Evolutionary conservation across 1,284 basidiomycete species (phyloP), one percentile per base, ranked within the genome.

Genomic region (Trichosporon coremiiforme): DNA sequence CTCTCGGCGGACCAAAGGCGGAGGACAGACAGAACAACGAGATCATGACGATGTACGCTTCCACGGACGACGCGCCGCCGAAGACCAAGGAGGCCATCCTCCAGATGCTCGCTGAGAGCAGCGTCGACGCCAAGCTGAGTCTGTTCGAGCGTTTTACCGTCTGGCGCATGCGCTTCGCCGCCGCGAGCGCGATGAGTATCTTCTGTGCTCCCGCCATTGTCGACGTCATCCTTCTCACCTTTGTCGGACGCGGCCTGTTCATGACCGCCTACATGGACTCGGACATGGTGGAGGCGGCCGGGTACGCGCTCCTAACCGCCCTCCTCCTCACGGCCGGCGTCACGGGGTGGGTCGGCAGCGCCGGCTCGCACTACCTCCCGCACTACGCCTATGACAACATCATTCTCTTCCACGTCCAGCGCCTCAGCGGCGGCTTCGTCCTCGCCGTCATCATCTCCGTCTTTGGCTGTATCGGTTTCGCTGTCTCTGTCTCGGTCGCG

Each of bases 261-360:
- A 55, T 71, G 55, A 71, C 70, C 1, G 67, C 67, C 8, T 71
- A 66, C 60, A 71, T 71, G 70, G 20, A 31, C 15, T 12, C 70
- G 7, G 38, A 66, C 17, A 15, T 57, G 5, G 67, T 66, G 17
- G 62, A 68, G 47, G 67, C 55, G 8, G 64, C 67, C 0, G 66
- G 62, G 5, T 68, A 68, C 53, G 70, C 70, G n/a, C 31, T 71
- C 4, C 64, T 71, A 6, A 45, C 35, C 6, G 62, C 67, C 13
- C 50, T 71, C 1, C 70, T 71, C 0, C 65, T 71, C 4, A 68
- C 64, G 0, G 70, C 64, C 8, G 70, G 67, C 4, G 65, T 71
- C 35, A 68, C 64, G 3, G 67, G 67, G n/a, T 71, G 70, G 70
- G 67, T 71, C 12, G 70, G 70, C 57, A 66, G 63, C 53, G 70